phyloP scores from a whole-genome alignment of 2,329 filamentous ascomycete genomes.

The Fulvia fulva region DNA sequence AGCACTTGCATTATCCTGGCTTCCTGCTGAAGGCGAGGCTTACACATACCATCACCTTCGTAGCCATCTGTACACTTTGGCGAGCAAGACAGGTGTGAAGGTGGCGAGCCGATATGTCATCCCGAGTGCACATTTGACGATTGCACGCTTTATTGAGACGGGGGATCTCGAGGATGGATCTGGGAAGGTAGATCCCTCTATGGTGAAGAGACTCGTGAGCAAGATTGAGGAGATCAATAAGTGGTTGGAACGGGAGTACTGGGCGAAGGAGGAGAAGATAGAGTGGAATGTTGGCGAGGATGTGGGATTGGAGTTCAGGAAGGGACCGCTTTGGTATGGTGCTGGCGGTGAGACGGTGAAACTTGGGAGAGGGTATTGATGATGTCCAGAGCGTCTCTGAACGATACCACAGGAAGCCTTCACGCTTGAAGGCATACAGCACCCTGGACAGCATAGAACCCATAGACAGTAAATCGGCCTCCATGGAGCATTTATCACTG shows the following conservation, averaged over 20 bases:
- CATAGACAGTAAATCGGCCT: too few species aligned
- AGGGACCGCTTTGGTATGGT: slow-evolving; percentile 79
- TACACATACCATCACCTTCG: slow-evolving; percentile 92
- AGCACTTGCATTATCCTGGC: slow-evolving; percentile 80
- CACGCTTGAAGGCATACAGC: too few species aligned
- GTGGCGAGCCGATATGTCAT: slow-evolving; percentile 80
- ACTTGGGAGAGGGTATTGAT: slow-evolving; percentile 48
- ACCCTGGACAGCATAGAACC: too few species aligned
- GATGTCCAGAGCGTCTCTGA: too few species aligned
- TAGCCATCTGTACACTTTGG: slow-evolving; percentile 65
- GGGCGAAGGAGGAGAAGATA: slow-evolving; percentile 56
- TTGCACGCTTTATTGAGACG: slow-evolving; percentile 72
- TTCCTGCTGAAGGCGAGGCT: slow-evolving; percentile 68
- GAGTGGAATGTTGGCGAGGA: slow-evolving; percentile 90
- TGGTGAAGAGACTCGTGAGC: slow-evolving; percentile 61
- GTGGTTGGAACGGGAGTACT: slow-evolving; percentile 68
- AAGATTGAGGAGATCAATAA: slow-evolving; percentile 72
- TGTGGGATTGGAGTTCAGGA: slow-evolving; percentile 70
- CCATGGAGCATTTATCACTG: not conserved
- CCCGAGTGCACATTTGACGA: slow-evolving; percentile 83
- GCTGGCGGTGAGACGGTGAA: slow-evolving; percentile 67
- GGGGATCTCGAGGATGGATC: slow-evolving; percentile 52
- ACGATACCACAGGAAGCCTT: too few species aligned
- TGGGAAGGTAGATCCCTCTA: slow-evolving; percentile 45
- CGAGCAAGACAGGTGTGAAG: slow-evolving; percentile 57